A percentile compares a stretch with the other conserved stretches of the same genome.
Conservation (phyloP, 371 early-diverging fungal species). For the Rhizopus microsporus region DNA sequence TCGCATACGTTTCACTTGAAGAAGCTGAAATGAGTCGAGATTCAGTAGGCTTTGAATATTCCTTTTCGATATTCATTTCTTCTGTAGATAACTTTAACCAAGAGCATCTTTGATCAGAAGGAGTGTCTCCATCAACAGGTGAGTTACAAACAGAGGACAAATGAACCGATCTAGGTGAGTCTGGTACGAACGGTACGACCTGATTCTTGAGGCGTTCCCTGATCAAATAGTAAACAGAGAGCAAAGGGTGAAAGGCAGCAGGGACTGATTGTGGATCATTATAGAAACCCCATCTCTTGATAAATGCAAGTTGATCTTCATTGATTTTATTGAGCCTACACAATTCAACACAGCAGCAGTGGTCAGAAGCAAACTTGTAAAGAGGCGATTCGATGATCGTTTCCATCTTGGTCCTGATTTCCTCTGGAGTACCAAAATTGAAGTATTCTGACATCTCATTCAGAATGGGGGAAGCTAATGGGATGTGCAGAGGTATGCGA, state of each 20-base stretch:
- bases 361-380: slow-evolving; percentile 26
- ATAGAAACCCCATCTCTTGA: slow-evolving; percentile 6
- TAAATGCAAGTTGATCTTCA: slow-evolving; percentile 37
- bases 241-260: slow-evolving; percentile 63
- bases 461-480: slow-evolving; percentile 67
- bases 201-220: slow-evolving; percentile 61
- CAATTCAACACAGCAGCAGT: slow-evolving; percentile 15
- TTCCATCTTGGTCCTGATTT: slow-evolving; percentile 57
- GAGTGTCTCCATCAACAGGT: too few species aligned
- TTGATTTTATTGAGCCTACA: slow-evolving; percentile 36
- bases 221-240: slow-evolving; percentile 85
- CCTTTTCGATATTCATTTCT: too few species aligned
- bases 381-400: slow-evolving; percentile 43
- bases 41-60: too few species aligned
- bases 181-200: neutral
- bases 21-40: too few species aligned
- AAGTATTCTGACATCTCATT: slow-evolving; percentile 75
- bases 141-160: too few species aligned
- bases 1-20: too few species aligned
- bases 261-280: slow-evolving; percentile 47
- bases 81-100: too few species aligned
- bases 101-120: too few species aligned
- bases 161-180: too few species aligned
- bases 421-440: slow-evolving; percentile 76
- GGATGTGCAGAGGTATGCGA: slow-evolving; percentile 66